These are phyloP conservation scores for Penicillium sp. DNA, from an alignment of 2,329 filamentous ascomycete genomes.

Conservation along the genomic window DNA sequence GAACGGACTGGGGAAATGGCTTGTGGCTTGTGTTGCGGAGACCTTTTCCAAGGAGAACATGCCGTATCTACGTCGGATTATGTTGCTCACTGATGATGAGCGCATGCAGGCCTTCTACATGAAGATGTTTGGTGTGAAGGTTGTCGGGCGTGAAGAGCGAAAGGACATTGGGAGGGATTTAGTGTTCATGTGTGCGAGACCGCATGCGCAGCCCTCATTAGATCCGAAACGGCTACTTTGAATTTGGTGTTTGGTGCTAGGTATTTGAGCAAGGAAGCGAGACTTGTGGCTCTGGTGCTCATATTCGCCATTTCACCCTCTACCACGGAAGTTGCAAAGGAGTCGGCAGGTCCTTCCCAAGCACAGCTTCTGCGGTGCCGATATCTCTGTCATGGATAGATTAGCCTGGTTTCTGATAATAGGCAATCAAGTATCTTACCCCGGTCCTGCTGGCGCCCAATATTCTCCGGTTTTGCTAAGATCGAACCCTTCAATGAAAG, in stretches of 20 bases:
- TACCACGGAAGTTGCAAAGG: conserved; percentile 61
- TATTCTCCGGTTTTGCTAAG: conserved; percentile 60
- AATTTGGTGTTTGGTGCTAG: neutral
- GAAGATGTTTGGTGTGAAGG: conserved; percentile 18
- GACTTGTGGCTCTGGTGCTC: neutral
- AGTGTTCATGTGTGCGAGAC: conserved; percentile 17
- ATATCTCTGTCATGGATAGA: conserved; percentile 48
- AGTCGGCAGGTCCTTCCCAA: conserved; percentile 55
- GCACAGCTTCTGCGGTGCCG: conserved; percentile 56
- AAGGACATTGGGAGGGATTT: conserved; percentile 12
- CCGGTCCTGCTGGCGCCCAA: conserved; percentile 62
- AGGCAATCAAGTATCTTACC: conserved; percentile 39
- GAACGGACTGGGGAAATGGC: conserved; percentile 56
- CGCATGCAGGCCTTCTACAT: conserved; percentile 17
- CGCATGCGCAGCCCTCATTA: conserved; percentile 2
- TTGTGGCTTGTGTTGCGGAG: conserved; percentile 55
- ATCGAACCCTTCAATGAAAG: conserved; percentile 56
- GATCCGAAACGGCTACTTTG: neutral
- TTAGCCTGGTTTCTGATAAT: neutral
- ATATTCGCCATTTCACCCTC: neutral
- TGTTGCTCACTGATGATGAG: conserved; percentile 37
- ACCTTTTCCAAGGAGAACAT: conserved; percentile 43
- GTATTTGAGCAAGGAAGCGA: neutral
- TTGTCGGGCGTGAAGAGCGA: conserved; percentile 16
- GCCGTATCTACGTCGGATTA: conserved; percentile 51